Evolutionary conservation across 2,329 filamentous ascomycete genomes (phyloP).

Genomic region (Clarireedia homoeocarpa): DNA sequence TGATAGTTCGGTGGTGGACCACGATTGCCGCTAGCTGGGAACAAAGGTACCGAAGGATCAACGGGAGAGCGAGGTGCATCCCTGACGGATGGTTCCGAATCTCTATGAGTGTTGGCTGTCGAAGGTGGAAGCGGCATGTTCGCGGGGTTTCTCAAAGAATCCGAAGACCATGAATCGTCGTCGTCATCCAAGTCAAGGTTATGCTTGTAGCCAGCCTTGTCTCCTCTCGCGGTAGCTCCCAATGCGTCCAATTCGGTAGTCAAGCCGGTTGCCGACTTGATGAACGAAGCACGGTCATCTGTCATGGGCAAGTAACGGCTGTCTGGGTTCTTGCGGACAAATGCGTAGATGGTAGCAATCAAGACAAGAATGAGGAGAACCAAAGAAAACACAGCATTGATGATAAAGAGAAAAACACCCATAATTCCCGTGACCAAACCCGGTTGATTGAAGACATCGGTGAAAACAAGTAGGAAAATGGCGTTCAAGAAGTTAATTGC

Average conservation of each 20-base stretch:
- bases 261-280: constrained; percentile 87
- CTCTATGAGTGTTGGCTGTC: constrained; percentile 21
- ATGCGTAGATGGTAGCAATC: constrained; percentile 67
- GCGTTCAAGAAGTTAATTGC: constrained; percentile 86
- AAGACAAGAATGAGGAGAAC: constrained; percentile 78
- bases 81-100: constrained; percentile 17
- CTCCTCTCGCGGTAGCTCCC: constrained; percentile 80
- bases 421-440: constrained; percentile 78
- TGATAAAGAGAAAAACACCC: constrained; percentile 81
- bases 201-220: constrained; percentile 55
- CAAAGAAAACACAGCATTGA: constrained; percentile 77
- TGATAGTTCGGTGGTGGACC: constrained; percentile 28
- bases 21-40: constrained; percentile 34
- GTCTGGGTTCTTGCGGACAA: constrained; percentile 90
- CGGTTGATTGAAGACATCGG: constrained; percentile 76
- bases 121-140: constrained; percentile 29
- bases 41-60: constrained; percentile 43
- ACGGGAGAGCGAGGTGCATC: constrained; percentile 38
- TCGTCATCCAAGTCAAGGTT: constrained; percentile 64
- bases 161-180: constrained; percentile 57
- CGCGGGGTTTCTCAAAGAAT: constrained; percentile 41
- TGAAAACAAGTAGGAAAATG: constrained; percentile 85
- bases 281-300: constrained; percentile 92
- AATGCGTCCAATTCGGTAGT: constrained; percentile 87
- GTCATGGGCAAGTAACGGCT: constrained; percentile 94